These are phyloP conservation scores for Colletotrichum lindemuthianum DNA, from an alignment of 2,329 filamentous ascomycete species.

Conservation along the genomic window DNA sequence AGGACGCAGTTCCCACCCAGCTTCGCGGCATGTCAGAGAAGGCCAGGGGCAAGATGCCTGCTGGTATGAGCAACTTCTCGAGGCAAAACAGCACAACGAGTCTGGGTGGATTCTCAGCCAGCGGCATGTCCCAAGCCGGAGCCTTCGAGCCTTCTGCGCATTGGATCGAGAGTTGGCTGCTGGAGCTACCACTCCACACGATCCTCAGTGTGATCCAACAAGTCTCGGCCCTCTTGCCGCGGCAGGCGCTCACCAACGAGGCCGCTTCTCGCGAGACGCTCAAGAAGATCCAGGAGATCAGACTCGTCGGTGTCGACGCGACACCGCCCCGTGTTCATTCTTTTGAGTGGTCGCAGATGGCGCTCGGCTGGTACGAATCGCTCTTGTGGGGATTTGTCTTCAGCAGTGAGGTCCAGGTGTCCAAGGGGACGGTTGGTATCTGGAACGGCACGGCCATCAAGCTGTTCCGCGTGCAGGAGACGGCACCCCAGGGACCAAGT, in stretches of 20 bases:
- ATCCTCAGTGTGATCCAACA: conserved; percentile 81
- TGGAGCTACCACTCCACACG: conserved; percentile 88
- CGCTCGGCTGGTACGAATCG: conserved; percentile 95
- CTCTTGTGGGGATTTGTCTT: conserved; percentile 95
- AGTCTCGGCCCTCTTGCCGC: conserved; percentile 66
- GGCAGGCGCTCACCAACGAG: conserved; percentile 57
- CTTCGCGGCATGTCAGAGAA: conserved; percentile 96
- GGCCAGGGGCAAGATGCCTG: conserved; percentile 94
- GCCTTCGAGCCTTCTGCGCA: conserved; percentile 81
- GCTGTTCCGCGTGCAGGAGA: conserved; percentile 90
- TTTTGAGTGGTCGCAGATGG: conserved; percentile 93
- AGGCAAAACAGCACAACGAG: conserved; percentile 91
- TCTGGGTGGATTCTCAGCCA: conserved; percentile 71
- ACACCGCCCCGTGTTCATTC: conserved; percentile 81
- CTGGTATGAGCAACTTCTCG: conserved; percentile 82
- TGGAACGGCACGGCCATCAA: conserved; percentile 93
- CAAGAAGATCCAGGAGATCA: conserved; percentile 66
- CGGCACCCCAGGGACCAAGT: conserved; percentile 80
- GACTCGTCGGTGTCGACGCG: conserved; percentile 78
- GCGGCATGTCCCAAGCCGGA: conserved; percentile 64
- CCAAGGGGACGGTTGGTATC: conserved; percentile 87
- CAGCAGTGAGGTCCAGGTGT: conserved; percentile 86
- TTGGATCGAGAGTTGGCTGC: conserved; percentile 97
- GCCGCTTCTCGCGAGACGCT: conserved; percentile 57
- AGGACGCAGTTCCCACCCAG: conserved; percentile 85